These are phyloP conservation scores for Penicillium longicatenatum DNA, from an alignment of 495 filamentous ascomycete species.

Conservation along the genomic window DNA sequence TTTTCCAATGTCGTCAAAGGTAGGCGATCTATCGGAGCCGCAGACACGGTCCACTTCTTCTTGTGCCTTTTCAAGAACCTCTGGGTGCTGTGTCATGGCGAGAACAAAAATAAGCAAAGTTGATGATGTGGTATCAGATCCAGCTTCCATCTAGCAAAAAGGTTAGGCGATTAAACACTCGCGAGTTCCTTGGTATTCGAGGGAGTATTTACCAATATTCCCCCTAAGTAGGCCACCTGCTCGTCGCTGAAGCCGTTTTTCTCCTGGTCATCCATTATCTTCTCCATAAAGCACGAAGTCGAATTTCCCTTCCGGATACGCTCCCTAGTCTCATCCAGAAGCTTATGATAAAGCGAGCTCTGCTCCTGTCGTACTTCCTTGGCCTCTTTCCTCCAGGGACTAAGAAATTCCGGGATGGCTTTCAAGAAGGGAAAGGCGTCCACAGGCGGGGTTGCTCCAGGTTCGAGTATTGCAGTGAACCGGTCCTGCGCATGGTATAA, in stretches of 20 bases:
- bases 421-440: neutral
- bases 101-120: slow-evolving; percentile 29
- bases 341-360: neutral
- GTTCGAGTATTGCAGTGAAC: slow-evolving; percentile 1
- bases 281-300: slow-evolving; percentile 2
- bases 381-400: slow-evolving; percentile 1
- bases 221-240: neutral
- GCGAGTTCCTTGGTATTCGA: too few species aligned
- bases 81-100: slow-evolving; percentile 39
- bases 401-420: neutral
- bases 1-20: slow-evolving; percentile 14
- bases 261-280: neutral
- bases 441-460: slow-evolving; percentile 2
- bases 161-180: too few species aligned
- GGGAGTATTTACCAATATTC: neutral
- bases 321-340: neutral
- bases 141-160: slow-evolving; percentile 2
- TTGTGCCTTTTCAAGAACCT: slow-evolving; percentile 47
- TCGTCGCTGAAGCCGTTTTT: neutral
- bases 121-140: slow-evolving; percentile 7
- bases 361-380: neutral
- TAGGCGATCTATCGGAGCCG: slow-evolving; percentile 22
- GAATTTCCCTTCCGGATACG: neutral
- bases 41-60: slow-evolving; percentile 41
- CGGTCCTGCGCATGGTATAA: slow-evolving; percentile 2